Percentiles rank a stretch among this genome's conserved stretches.
Conservation (phyloP, 345 rosid genomes). For the Punica granatum region DNA sequence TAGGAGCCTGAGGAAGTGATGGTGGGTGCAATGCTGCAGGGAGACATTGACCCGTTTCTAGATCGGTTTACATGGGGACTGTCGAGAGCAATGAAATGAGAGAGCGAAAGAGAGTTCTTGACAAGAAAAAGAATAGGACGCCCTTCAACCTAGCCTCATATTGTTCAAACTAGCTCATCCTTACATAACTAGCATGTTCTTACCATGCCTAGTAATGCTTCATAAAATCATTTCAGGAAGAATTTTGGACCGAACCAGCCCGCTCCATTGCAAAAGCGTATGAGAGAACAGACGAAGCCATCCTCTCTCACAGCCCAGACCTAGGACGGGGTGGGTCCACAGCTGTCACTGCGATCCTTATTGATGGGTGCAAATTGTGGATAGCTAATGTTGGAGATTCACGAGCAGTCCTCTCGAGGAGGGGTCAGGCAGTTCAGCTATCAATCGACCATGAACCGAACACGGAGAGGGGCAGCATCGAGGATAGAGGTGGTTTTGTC, state of each 20-base stretch:
- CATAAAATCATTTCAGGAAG: conserved; percentile 32
- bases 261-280: conserved; percentile 44
- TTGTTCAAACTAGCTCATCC: too few relatives aligned
- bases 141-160: neutral
- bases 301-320: conserved; percentile 48
- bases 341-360: conserved; percentile 62
- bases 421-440: conserved; percentile 58
- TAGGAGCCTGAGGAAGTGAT: neutral
- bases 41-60: neutral
- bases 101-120: neutral
- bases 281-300: conserved; percentile 57
- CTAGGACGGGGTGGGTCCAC: conserved; percentile 78
- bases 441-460: conserved; percentile 59
- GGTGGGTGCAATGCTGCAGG: too few relatives aligned
- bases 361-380: conserved; percentile 47
- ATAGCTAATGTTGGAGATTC: conserved; percentile 76
- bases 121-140: neutral
- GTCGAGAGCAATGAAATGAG: neutral
- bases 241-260: conserved; percentile 37
- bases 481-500: conserved; percentile 60
- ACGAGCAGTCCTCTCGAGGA: conserved; percentile 50
- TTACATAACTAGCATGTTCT: neutral
- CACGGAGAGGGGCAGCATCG: conserved; percentile 54
- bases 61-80: neutral
- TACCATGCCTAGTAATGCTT: neutral